Evolutionary conservation across 129 eudicot genomes (phyloP).

Genomic region (Artemisia argyi): DNA sequence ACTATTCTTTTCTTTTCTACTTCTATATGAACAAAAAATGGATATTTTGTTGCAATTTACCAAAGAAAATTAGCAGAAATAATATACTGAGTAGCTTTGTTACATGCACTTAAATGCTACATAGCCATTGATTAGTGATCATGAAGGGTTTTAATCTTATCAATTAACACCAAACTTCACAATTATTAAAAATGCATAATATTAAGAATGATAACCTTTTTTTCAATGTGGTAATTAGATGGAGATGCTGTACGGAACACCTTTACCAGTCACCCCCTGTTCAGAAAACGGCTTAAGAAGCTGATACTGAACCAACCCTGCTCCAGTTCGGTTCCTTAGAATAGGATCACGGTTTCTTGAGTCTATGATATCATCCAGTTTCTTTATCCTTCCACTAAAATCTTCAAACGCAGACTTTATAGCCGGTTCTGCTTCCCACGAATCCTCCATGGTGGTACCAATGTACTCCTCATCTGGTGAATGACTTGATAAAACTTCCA

Average conservation of each 20-base stretch:
- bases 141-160: constrained; percentile 6
- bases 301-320: constrained; percentile 37
- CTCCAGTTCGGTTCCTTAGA: constrained; percentile 36
- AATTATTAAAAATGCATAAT: background rate
- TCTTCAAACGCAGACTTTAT: constrained; percentile 30
- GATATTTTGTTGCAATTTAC: constrained; percentile 14
- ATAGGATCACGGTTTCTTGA: constrained; percentile 27
- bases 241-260: constrained; percentile 49
- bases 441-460: constrained; percentile 24
- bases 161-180: constrained; percentile 6
- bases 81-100: background rate
- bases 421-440: constrained; percentile 34
- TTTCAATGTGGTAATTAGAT: constrained; percentile 22
- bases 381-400: constrained; percentile 22
- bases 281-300: constrained; percentile 42
- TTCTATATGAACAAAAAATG: constrained; percentile 29
- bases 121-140: constrained; percentile 1
- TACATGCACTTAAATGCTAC: background rate
- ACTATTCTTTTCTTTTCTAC: constrained; percentile 14
- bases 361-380: constrained; percentile 26
- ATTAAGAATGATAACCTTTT: background rate
- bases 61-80: constrained; percentile 6
- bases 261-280: constrained; percentile 42
- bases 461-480: constrained; percentile 41
- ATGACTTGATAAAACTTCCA: constrained; percentile 32